Evolutionary conservation across 1,284 basidiomycete species (phyloP), one percentile per base, ranked within the genome.

Genomic region (Sanguinoderma infundibulare): DNA sequence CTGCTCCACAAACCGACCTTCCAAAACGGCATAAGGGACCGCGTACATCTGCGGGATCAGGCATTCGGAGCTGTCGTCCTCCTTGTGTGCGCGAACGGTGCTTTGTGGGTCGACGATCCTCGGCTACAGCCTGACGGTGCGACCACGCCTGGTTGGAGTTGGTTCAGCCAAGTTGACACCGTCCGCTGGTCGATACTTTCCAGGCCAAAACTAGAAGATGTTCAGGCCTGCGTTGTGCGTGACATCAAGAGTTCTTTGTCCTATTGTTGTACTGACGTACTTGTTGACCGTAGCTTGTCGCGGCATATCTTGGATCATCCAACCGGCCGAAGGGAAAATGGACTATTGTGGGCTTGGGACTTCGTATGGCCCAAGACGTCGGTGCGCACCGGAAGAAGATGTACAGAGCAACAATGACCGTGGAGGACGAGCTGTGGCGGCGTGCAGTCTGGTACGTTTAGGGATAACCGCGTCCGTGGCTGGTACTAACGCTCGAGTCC

Each of bases 121-220:
- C 77, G 90, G 6, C 86, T 90, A 0, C 72, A 84, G 61, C 72
- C 81, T 14, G 81, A 84, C 14, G 80, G 36, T 3, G 70, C 70
- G 54, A 84, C 86, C 63, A 89, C 89, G 0, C 79, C 82, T 0
- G 92, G 92, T 3, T 94, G 91, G 91, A 86, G 85, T 65, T 94
- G 83, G 76, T 89, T 92, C 65, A 78, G 84, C 34, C 87, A 90
- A 57, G 82, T 92, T 0, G 79, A 87, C 62, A 65, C 83, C 14
- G 69, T 84, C 59, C 79, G 82, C 34, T 80, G 80, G 61, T 78
- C 78, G 2, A 73, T 86, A 50, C 73, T 88, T 42, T 76, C 80
- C 17, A 83, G 86, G 0, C 84, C 90, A 3, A 83, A 81, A 53
- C 72, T 95, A n/a, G 89, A 87, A 64, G 92, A 95, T 71, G 77